A percentile compares a stretch with the other conserved stretches of the same genome.
Conservation (phyloP, 2,329 filamentous ascomycete species). For the Cercospora citrullina region DNA sequence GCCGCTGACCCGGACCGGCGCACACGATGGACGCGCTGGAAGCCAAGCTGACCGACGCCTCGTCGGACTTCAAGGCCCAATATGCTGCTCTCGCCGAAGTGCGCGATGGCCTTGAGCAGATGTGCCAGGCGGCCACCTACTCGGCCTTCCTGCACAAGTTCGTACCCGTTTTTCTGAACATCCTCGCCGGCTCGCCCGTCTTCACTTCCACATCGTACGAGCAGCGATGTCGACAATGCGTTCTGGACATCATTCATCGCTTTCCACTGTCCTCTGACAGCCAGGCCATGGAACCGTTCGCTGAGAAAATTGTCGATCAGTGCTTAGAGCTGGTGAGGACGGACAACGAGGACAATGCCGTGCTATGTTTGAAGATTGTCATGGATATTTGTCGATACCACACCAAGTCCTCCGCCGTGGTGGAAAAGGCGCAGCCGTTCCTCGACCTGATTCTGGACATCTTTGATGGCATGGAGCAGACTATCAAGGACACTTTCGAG, state of each 20-base stretch:
- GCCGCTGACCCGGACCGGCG: not conserved
- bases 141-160: constrained; percentile 78
- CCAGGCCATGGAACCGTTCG: constrained; percentile 84
- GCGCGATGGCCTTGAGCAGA: constrained; percentile 88
- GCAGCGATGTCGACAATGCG: constrained; percentile 89
- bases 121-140: constrained; percentile 76
- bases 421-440: constrained; percentile 83
- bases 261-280: constrained; percentile 63
- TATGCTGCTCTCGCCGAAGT: constrained; percentile 80
- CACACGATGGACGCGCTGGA: constrained; percentile 46
- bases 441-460: constrained; percentile 90
- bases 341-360: constrained; percentile 98
- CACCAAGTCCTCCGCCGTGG: constrained; percentile 66
- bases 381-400: constrained; percentile 96
- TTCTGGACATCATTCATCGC: constrained; percentile 92
- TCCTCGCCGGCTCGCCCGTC: constrained; percentile 80
- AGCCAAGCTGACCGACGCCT: constrained; percentile 48
- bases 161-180: constrained; percentile 84
- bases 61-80: constrained; percentile 71
- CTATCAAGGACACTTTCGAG: constrained; percentile 94
- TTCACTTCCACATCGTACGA: constrained; percentile 89
- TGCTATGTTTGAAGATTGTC: constrained; percentile 96
- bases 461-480: constrained; percentile 90
- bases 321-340: constrained; percentile 83
- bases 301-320: constrained; percentile 83